Evolutionary conservation across 306 rosid genomes (phyloP).

Genomic region (Prinsepia uniflora): DNA sequence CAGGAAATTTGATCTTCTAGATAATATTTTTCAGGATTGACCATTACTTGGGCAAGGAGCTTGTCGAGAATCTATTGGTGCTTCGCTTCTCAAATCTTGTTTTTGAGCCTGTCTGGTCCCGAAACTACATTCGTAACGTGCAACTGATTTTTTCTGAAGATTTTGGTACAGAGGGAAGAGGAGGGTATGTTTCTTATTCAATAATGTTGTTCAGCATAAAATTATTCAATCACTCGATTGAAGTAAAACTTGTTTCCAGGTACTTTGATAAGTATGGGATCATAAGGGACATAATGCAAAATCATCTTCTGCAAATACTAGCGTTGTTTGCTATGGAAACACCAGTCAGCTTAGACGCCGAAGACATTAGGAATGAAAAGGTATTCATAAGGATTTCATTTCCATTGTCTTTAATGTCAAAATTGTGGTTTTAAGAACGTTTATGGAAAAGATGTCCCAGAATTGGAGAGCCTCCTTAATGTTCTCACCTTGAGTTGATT

Average conservation of each 20-base stretch:
- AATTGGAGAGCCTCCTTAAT: neutral
- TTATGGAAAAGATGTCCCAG: neutral
- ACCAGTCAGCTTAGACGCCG: constrained; percentile 94
- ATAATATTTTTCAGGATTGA: constrained; percentile 63
- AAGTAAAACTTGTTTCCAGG: constrained; percentile 36
- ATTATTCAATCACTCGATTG: constrained; percentile 10
- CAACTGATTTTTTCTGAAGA: constrained; percentile 97
- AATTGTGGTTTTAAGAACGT: neutral
- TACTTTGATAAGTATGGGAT: constrained; percentile 88
- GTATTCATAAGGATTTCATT: constrained; percentile 26
- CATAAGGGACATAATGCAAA: constrained; percentile 97
- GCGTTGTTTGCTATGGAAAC: constrained; percentile 98
- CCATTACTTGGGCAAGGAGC: constrained; percentile 99
- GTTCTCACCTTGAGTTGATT: constrained; percentile 3
- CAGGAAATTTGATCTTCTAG: constrained; percentile 24
- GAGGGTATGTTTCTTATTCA: constrained; percentile 59
- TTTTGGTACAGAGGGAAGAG: constrained; percentile 95
- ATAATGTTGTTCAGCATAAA: constrained; percentile 11
- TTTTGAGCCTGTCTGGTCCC: constrained; percentile 93
- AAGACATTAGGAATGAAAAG: constrained; percentile 95
- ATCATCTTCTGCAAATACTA: constrained; percentile 93
- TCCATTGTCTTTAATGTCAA: constrained; percentile 11
- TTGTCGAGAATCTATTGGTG: constrained; percentile 90
- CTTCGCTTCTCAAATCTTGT: constrained; percentile 97
- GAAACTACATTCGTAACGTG: constrained; percentile 84